Percentiles rank a stretch among this genome's conserved stretches.
Evolutionary conservation across 1,139 yeast species (phyloP).

Genomic region (Debaryomyces sp.): DNA sequence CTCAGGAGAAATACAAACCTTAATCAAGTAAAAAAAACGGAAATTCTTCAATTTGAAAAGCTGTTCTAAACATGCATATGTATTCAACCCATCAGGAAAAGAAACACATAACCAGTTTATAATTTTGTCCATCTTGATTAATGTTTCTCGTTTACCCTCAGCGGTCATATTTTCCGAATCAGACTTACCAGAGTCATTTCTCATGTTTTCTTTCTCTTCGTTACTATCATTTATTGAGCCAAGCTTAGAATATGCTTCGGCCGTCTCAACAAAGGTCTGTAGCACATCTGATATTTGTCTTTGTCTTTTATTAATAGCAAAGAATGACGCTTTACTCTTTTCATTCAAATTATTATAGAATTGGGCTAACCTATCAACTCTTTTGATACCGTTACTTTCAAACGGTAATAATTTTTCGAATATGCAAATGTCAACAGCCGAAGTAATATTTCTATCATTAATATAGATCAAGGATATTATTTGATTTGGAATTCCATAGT

Average conservation of each 20-base stretch:
- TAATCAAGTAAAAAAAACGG: conserved; percentile 58
- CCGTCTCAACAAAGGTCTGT: conserved; percentile 33
- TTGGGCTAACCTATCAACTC: conserved; percentile 58
- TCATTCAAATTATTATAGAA: conserved; percentile 54
- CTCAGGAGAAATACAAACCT: conserved; percentile 55
- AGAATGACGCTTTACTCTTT: conserved; percentile 64
- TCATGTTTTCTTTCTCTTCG: conserved; percentile 38
- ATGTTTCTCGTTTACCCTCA: conserved; percentile 19
- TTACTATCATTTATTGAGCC: conserved; percentile 15
- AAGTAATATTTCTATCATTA: conserved; percentile 68
- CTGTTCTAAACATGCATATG: conserved; percentile 51
- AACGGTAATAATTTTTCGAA: conserved; percentile 66
- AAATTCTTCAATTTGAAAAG: conserved; percentile 58
- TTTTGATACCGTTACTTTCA: conserved; percentile 39
- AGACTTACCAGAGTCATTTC: conserved; percentile 21
- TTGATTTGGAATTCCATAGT: conserved; percentile 61
- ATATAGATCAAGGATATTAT: conserved; percentile 72
- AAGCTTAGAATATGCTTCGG: conserved; percentile 35
- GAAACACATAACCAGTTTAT: conserved; percentile 66
- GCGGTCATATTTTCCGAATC: conserved; percentile 12
- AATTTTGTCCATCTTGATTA: conserved; percentile 52
- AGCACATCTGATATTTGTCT: conserved; percentile 54
- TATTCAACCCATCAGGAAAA: conserved; percentile 55
- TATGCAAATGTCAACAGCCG: conserved; percentile 64
- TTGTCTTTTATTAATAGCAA: conserved; percentile 72